phyloP scores from a whole-genome alignment of 805 yeast species.

The Candida tibetensis region DNA sequence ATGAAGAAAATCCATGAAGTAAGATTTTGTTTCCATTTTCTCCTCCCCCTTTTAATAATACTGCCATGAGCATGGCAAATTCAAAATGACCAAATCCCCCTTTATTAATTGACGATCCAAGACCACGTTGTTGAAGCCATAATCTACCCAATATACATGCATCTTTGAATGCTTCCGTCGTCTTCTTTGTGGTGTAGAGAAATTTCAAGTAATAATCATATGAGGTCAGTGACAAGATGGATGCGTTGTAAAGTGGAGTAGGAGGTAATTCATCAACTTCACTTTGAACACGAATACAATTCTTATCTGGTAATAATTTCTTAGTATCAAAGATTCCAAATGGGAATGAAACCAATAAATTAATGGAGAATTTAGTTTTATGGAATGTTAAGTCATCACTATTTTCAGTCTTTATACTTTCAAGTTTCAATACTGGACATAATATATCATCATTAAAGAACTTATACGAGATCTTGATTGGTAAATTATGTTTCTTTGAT shows the following conservation, averaged over 20 bases:
- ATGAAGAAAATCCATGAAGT: constrained; percentile 85
- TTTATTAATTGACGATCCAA: constrained; percentile 55
- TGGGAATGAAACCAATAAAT: constrained; percentile 72
- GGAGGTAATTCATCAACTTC: constrained; percentile 52
- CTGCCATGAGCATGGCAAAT: constrained; percentile 76
- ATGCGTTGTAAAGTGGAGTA: constrained; percentile 85
- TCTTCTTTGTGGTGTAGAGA: constrained; percentile 69
- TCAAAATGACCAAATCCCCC: constrained; percentile 95
- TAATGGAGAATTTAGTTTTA: constrained; percentile 68
- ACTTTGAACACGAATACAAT: constrained; percentile 72
- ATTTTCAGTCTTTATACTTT: constrained; percentile 50
- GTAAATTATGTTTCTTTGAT: constrained; percentile 54
- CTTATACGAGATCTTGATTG: constrained; percentile 59
- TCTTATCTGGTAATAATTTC: constrained; percentile 75
- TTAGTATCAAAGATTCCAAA: constrained; percentile 66
- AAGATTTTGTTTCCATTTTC: constrained; percentile 69
- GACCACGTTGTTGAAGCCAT: constrained; percentile 89
- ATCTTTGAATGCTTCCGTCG: constrained; percentile 78
- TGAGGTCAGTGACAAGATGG: constrained; percentile 67
- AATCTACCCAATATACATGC: constrained; percentile 84
- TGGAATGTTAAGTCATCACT: constrained; percentile 52
- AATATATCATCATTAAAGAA: constrained; percentile 74
- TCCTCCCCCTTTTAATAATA: constrained; percentile 82
- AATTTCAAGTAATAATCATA: constrained; percentile 70
- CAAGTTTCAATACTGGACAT: constrained; percentile 69